Base-by-base conservation (phyloP, 805 yeast genomes). In the Starmerella vaccinii region DNA sequence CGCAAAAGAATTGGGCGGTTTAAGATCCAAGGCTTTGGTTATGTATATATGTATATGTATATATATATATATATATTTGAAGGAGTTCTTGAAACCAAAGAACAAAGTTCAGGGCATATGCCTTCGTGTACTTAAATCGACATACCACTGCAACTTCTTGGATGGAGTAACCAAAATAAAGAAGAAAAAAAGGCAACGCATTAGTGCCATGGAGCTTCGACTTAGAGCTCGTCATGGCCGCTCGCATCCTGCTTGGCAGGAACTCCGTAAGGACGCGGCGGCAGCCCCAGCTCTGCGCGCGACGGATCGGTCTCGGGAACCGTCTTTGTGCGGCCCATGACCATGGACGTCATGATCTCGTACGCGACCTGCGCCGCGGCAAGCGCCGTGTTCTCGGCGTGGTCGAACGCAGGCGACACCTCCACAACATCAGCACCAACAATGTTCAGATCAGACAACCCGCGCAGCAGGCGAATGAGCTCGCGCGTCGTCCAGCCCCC, bases 361-460 rank as follows among this genome's bases (percentile, higher is more conserved):
- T 68, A 83, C 0, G 80, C 77, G 45, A 78, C 77, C 52, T 79
- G 81, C 2, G 83, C 79, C 3, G 82, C 87, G 3, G 81, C 80
- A 53, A 80, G 65, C 15, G 81, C 75, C 4, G 87, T 81, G 51
- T 75, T 71, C 55, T 76, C 84, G 15, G 80, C 75, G 49, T 74
- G 75, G 47, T 81, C 83, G 55, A 68, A 80, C 1, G 84, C 79
- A 3, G 86, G 85, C 34, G 80, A 67, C 4, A 81, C 85, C 63
- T 84, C 90, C 3, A 84, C 90, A 27, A 83, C 73, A 59, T 83
- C 92, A 13, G 82, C 86, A 21, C 90, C 90, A 4, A 83, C 79
- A 38, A 83, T 53, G 52, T 79, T 73, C 50, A 82, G 65, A 1
- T 77, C 78, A 42, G 76, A 79, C 16, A 84, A 65, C 1, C 76